Evolutionary conservation across 768 basidiomycete species (phyloP).

Genomic region (Hygrophorus pudorinus): DNA sequence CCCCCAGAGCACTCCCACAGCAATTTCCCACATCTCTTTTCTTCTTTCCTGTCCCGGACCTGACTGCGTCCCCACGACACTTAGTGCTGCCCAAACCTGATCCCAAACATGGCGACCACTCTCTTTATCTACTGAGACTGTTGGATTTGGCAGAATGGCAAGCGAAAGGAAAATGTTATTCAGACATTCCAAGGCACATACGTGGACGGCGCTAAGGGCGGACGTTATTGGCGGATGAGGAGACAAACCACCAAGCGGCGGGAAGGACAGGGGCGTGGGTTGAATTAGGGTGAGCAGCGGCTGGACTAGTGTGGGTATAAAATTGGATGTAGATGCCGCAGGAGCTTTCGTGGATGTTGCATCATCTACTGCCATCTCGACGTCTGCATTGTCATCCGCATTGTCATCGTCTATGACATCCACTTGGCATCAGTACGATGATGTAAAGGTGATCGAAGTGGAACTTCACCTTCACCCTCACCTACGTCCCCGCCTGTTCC

Average conservation of each 20-base stretch:
- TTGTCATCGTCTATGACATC: conserved; percentile 17
- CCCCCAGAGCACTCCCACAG: conserved; percentile 81
- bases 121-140: conserved; percentile 33
- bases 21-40: conserved; percentile 69
- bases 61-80: conserved; percentile 47
- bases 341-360: conserved; percentile 22
- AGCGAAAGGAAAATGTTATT: conserved; percentile 83
- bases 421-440: conserved; percentile 6
- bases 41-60: conserved; percentile 58
- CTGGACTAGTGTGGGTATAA: conserved; percentile 53
- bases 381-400: conserved; percentile 21
- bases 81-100: conserved; percentile 53
- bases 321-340: conserved; percentile 23
- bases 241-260: conserved; percentile 58
- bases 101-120: conserved; percentile 52
- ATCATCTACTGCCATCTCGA: conserved; percentile 32
- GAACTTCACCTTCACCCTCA: conserved; percentile 21
- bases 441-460: neutral
- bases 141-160: conserved; percentile 34
- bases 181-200: conserved; percentile 80
- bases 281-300: conserved; percentile 62
- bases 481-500: conserved; percentile 28
- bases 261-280: conserved; percentile 76
- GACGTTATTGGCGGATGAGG: conserved; percentile 85
- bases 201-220: conserved; percentile 71